Evolutionary conservation across 106 monocot species (phyloP).

Genomic region (Alisma plantagoaquatica): DNA sequence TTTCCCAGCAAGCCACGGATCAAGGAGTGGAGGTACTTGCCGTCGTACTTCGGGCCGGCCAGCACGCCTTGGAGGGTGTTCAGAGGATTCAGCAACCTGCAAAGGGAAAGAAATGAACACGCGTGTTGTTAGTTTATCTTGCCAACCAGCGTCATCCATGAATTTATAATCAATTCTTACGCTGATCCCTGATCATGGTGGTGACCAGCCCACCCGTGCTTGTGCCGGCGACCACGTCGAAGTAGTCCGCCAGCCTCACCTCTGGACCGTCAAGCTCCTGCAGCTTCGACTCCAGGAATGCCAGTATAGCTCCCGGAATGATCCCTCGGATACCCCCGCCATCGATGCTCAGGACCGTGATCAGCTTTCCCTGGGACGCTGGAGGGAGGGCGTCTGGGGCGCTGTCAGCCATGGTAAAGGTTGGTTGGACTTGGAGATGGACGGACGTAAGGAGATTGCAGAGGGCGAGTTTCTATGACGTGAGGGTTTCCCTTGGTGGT

Average conservation of each 20-base stretch:
- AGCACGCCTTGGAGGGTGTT: too few species aligned
- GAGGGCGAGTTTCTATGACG: too few species aligned
- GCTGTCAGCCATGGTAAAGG: background rate
- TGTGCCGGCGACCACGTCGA: conserved; percentile 10
- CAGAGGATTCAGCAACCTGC: too few species aligned
- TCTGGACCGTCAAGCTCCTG: conserved; percentile 6
- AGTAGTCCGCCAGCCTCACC: conserved; percentile 12
- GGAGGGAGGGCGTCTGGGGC: background rate
- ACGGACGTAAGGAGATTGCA: too few species aligned
- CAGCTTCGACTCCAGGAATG: conserved; percentile 1
- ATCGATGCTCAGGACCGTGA: conserved; percentile 15
- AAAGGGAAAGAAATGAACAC: too few species aligned
- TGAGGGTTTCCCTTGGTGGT: too few species aligned
- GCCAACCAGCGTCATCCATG: too few species aligned
- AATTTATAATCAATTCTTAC: too few species aligned
- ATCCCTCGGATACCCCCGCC: conserved; percentile 9
- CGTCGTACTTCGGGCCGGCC: conserved; percentile 8
- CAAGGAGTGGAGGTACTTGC: background rate
- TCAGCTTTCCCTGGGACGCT: conserved; percentile 1
- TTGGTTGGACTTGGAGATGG: conserved; percentile 1
- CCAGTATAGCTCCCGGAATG: conserved; percentile 5
- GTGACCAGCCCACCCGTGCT: conserved; percentile 11
- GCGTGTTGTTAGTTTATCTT: too few species aligned
- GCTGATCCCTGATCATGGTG: too few species aligned
- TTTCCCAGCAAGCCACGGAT: background rate